Conservation (phyloP, 495 filamentous ascomycete species). For the Cudoniella acicularis region DNA sequence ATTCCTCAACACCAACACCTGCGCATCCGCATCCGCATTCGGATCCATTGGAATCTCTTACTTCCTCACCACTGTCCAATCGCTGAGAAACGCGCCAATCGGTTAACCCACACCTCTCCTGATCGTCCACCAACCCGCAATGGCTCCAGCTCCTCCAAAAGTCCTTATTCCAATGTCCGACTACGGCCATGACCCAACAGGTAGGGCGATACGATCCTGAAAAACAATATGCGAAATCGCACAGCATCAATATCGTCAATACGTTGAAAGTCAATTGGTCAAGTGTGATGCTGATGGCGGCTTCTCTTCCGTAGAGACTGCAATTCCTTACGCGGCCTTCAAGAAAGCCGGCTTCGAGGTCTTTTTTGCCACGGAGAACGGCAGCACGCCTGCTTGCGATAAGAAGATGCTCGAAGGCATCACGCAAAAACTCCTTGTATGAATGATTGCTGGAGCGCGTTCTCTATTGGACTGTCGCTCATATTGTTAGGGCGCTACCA, state of each 20-base stretch:
- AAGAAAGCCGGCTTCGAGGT: constrained; percentile 48
- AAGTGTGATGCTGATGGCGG: background rate
- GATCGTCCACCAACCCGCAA: no score
- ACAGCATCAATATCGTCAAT: no score
- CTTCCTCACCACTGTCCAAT: no score
- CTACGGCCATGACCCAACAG: constrained; percentile 55
- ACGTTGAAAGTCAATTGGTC: background rate
- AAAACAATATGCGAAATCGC: no score
- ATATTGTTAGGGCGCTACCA: constrained; percentile 40
- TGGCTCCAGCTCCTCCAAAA: constrained; percentile 19
- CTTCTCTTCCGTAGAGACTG: constrained; percentile 38
- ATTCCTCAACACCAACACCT: no score
- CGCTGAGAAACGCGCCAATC: no score
- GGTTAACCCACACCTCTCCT: no score
- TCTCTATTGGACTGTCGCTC: constrained; percentile 12
- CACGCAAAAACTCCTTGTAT: constrained; percentile 49
- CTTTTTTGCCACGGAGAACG: constrained; percentile 48
- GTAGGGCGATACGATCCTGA: constrained; percentile 24
- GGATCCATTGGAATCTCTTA: no score
- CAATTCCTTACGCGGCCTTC: constrained; percentile 46
- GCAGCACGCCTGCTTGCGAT: constrained; percentile 46
- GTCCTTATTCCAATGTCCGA: constrained; percentile 50
- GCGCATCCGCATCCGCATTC: no score
- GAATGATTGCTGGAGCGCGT: constrained; percentile 7
- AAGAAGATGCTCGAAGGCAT: constrained; percentile 48